Conservation (phyloP, 2,329 filamentous ascomycete genomes). For the Fusarium miscanthi region DNA sequence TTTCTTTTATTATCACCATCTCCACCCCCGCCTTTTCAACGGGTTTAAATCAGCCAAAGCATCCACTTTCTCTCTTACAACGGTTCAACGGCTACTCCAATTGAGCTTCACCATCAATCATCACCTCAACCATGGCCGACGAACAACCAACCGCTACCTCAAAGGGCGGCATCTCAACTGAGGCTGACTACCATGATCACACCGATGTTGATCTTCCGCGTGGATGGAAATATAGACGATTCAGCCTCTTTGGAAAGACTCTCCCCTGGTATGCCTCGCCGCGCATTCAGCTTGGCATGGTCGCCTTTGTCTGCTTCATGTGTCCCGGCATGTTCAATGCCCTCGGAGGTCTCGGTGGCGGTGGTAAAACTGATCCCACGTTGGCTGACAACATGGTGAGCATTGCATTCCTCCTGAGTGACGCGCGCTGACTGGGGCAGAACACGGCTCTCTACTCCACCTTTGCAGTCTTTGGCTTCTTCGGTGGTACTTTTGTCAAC, state of each 20-base stretch:
- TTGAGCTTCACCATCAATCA: not conserved
- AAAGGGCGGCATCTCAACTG: conserved; percentile 14
- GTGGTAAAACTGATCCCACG: conserved; percentile 61
- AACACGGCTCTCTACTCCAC: conserved; percentile 75
- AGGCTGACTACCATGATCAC: conserved; percentile 24
- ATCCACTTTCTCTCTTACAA: not conserved
- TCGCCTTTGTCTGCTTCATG: conserved; percentile 66
- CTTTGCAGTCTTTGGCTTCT: conserved; percentile 73
- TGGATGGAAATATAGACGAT: conserved; percentile 41
- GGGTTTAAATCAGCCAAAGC: conserved; percentile 17
- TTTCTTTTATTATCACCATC: conserved; percentile 1
- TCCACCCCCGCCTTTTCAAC: conserved; percentile 18
- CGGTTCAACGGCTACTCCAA: not conserved
- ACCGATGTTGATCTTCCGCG: conserved; percentile 23
- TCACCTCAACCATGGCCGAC: conserved; percentile 16
- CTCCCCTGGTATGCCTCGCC: conserved; percentile 76
- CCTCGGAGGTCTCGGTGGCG: conserved; percentile 72
- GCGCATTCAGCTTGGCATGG: conserved; percentile 75
- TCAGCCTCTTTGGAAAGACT: conserved; percentile 30
- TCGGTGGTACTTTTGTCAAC: conserved; percentile 82
- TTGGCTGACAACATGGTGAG: conserved; percentile 52
- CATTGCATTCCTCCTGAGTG: not conserved
- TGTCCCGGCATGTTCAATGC: conserved; percentile 81
- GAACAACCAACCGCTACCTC: conserved; percentile 6
- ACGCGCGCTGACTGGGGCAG: conserved; percentile 4